phyloP scores from a whole-genome alignment of 768 basidiomycete species.

The Inosperma sp. region DNA sequence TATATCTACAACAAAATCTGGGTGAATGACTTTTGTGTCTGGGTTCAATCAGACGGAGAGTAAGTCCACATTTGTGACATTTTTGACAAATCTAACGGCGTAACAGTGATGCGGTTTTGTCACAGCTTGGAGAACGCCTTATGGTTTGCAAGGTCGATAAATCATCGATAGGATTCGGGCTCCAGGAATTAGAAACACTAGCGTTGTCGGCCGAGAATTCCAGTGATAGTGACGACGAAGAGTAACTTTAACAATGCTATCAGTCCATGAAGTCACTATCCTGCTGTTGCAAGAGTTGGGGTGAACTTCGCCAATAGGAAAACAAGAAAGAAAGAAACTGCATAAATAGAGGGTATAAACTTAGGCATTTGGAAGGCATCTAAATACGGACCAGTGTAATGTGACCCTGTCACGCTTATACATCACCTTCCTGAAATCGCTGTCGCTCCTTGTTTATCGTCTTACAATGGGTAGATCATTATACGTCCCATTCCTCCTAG shows the following conservation, averaged over 20 bases:
- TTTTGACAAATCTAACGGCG: background rate
- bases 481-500: conserved; percentile 76
- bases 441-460: background rate
- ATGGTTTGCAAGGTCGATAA: conserved; percentile 45
- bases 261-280: background rate
- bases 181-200: conserved; percentile 61
- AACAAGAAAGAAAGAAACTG: no score
- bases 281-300: background rate
- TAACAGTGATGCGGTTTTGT: conserved; percentile 54
- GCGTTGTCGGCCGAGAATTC: conserved; percentile 37
- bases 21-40: conserved; percentile 82
- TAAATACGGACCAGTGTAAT: no score
- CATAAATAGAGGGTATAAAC: no score
- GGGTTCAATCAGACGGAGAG: conserved; percentile 70
- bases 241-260: background rate
- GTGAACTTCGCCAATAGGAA: background rate
- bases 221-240: conserved; percentile 71
- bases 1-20: conserved; percentile 87
- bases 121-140: conserved; percentile 42
- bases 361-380: no score
- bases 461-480: conserved; percentile 31
- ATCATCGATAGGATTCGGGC: conserved; percentile 58
- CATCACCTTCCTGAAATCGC: background rate
- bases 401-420: background rate
- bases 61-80: conserved; percentile 31